These are phyloP conservation scores for Boletus rubescentipes DNA, from an alignment of 768 basidiomycete species.

Conservation along the genomic window DNA sequence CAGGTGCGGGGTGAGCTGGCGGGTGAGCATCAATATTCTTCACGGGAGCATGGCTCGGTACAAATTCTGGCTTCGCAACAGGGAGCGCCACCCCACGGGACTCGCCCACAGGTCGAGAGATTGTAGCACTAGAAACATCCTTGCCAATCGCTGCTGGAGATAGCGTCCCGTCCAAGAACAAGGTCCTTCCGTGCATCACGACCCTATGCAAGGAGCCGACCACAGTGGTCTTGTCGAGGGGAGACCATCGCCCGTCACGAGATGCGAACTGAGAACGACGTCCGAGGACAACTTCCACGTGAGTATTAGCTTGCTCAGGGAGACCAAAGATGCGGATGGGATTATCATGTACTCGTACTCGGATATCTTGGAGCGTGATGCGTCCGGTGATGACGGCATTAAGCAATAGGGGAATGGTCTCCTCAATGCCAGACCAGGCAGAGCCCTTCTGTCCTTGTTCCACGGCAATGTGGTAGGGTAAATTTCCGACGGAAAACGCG, in stretches of 20 bases:
- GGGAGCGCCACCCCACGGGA: slow-evolving; percentile 22
- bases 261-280: slow-evolving; percentile 60
- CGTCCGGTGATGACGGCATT: slow-evolving; percentile 80
- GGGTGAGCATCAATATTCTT: slow-evolving; percentile 31
- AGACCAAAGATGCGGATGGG: slow-evolving; percentile 90
- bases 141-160: slow-evolving; percentile 60
- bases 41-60: slow-evolving; percentile 31
- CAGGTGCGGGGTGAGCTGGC: slow-evolving; percentile 8
- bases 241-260: slow-evolving; percentile 72
- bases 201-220: slow-evolving; percentile 87
- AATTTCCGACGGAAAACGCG: slow-evolving; percentile 84
- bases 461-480: slow-evolving; percentile 72
- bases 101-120: slow-evolving; percentile 42
- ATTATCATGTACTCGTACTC: slow-evolving; percentile 84
- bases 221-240: slow-evolving; percentile 60
- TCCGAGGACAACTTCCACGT: slow-evolving; percentile 90
- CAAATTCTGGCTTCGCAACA: slow-evolving; percentile 26
- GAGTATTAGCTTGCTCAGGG: slow-evolving; percentile 81
- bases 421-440: slow-evolving; percentile 78
- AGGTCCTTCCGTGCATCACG: slow-evolving; percentile 84
- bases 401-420: slow-evolving; percentile 83
- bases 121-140: slow-evolving; percentile 66
- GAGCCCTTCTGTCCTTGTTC: slow-evolving; percentile 62
- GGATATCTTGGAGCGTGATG: slow-evolving; percentile 81
- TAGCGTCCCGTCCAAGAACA: slow-evolving; percentile 82